phyloP scores from a whole-genome alignment of 2,329 filamentous ascomycete genomes.

The Metarhizium rileyi region DNA sequence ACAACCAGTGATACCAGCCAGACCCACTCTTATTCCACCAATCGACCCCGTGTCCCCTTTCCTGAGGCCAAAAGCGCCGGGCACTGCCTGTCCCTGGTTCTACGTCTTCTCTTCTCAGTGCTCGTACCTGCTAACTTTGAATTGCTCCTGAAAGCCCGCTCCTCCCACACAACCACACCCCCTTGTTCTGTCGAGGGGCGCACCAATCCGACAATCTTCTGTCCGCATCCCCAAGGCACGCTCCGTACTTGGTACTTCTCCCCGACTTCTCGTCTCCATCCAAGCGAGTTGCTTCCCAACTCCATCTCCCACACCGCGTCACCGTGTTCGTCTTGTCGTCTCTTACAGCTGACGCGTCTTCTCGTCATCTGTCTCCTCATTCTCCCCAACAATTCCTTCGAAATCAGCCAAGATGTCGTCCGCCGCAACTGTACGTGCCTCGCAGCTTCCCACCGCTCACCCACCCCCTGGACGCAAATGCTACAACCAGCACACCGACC shows the following conservation, averaged over 20 bases:
- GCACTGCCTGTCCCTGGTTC: too few species aligned
- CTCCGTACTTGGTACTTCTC: neutral
- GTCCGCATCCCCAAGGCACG: constrained; percentile 7
- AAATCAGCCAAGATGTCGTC: constrained; percentile 16
- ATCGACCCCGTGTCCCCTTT: constrained; percentile 10
- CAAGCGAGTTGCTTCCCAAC: constrained; percentile 7
- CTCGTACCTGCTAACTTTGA: constrained; percentile 7
- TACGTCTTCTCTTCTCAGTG: neutral
- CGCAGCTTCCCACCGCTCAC: constrained; percentile 1
- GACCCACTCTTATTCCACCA: neutral
- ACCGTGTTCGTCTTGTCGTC: constrained; percentile 6
- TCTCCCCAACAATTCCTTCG: constrained; percentile 6
- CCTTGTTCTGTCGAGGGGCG: constrained; percentile 3
- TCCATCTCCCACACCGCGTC: constrained; percentile 3
- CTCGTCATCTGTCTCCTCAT: constrained; percentile 7
- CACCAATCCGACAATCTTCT: constrained; percentile 4
- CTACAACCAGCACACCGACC: neutral
- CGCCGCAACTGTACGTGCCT: constrained; percentile 11
- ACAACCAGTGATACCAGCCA: too few species aligned
- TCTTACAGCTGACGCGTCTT: constrained; percentile 8
- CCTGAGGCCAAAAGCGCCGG: too few species aligned
- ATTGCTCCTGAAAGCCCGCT: neutral
- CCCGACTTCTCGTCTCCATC: constrained; percentile 8
- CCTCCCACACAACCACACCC: neutral
- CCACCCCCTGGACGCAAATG: constrained; percentile 1